phyloP scores from a whole-genome alignment of 768 basidiomycete genomes.

The Tylopilus vinaceipallidus region DNA sequence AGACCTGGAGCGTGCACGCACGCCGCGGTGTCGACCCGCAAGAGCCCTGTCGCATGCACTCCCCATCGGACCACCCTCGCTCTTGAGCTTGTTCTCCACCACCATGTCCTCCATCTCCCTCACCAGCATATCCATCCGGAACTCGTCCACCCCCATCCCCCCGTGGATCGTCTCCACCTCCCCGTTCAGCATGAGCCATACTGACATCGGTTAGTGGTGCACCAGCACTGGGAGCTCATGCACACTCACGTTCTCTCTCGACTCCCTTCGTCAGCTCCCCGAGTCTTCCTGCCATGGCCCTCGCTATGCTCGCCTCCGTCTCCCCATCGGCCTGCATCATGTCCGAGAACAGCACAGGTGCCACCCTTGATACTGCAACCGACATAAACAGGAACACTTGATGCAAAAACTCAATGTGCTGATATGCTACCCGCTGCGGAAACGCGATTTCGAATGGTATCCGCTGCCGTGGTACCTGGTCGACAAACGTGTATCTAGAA shows the following conservation, averaged over 20 bases:
- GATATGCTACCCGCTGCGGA: constrained; percentile 67
- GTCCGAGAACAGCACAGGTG: constrained; percentile 60
- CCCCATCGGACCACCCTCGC: constrained; percentile 53
- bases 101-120: constrained; percentile 65
- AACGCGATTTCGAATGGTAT: constrained; percentile 44
- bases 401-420: constrained; percentile 76
- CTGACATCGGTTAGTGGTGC: constrained; percentile 29
- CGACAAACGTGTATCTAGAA: constrained; percentile 26
- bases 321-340: constrained; percentile 27
- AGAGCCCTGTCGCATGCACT: constrained; percentile 53
- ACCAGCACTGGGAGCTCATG: too few species aligned
- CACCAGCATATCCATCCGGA: constrained; percentile 42
- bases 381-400: constrained; percentile 74
- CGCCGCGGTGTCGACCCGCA: constrained; percentile 16
- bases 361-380: constrained; percentile 68
- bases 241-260: constrained; percentile 52
- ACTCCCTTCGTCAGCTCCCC: constrained; percentile 41
- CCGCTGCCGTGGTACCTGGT: constrained; percentile 11
- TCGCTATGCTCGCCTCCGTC: constrained; percentile 19
- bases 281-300: constrained; percentile 45
- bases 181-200: constrained; percentile 50
- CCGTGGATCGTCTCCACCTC: constrained; percentile 51
- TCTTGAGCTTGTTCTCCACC: constrained; percentile 60
- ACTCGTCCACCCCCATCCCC: constrained; percentile 28
- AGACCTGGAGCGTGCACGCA: constrained; percentile 29